Evolutionary conservation across 768 basidiomycete species (phyloP).

Genomic region (Auricularia sp.): DNA sequence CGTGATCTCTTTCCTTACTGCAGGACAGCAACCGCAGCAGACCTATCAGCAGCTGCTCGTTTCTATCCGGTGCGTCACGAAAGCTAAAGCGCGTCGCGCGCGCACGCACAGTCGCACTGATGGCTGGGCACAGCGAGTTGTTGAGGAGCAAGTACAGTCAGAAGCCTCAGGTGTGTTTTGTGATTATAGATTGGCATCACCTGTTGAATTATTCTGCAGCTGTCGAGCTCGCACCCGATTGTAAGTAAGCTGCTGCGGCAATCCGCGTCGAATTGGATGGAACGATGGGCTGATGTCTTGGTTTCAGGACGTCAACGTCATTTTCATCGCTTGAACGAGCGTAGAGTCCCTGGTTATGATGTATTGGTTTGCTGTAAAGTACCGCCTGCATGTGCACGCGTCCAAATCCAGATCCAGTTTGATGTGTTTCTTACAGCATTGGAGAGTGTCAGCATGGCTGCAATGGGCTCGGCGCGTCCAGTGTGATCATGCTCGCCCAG

Average conservation of each 20-base stretch:
- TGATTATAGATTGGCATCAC: background rate
- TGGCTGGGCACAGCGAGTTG: slow-evolving; percentile 24
- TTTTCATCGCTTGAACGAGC: slow-evolving; percentile 18
- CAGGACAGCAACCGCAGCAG: slow-evolving; percentile 28
- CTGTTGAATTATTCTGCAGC: slow-evolving; percentile 1
- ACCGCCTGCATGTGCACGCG: too few relatives aligned
- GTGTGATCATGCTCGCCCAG: too few relatives aligned
- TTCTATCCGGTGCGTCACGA: slow-evolving; percentile 5
- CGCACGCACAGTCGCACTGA: background rate
- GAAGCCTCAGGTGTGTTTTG: slow-evolving; percentile 26
- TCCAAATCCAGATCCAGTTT: too few relatives aligned
- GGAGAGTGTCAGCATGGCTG: too few relatives aligned
- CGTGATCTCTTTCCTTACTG: background rate
- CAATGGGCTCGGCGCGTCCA: too few relatives aligned
- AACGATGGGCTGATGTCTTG: too few relatives aligned
- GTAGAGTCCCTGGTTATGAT: too few relatives aligned
- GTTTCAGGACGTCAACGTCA: slow-evolving; percentile 17
- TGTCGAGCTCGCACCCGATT: slow-evolving; percentile 19
- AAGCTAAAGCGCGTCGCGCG: background rate
- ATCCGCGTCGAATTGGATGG: background rate
- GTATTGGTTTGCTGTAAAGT: too few relatives aligned
- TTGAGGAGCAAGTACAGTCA: slow-evolving; percentile 27
- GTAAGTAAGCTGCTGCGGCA: background rate
- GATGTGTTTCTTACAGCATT: too few relatives aligned
- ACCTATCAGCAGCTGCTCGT: slow-evolving; percentile 16